These are phyloP conservation scores for Russula brevipes DNA, from an alignment of 768 basidiomycete genomes.

Conservation along the genomic window DNA sequence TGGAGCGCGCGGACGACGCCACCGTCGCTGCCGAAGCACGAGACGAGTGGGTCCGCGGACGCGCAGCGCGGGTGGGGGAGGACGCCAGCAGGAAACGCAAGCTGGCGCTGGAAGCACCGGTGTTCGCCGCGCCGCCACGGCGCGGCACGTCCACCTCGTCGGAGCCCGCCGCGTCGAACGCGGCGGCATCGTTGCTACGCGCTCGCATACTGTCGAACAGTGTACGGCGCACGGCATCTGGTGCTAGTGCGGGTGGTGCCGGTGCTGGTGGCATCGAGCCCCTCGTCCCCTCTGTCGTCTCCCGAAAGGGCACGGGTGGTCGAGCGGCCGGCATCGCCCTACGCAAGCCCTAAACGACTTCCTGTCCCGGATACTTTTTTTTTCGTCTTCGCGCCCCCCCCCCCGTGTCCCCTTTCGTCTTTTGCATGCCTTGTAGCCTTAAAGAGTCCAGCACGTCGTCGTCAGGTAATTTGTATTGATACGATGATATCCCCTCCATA, in stretches of 20 bases:
- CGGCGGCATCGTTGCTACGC: constrained; percentile 20
- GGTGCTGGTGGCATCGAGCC: background rate
- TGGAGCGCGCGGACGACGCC: constrained; percentile 63
- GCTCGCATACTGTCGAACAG: constrained; percentile 23
- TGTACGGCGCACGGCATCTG: constrained; percentile 9
- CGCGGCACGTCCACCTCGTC: constrained; percentile 4
- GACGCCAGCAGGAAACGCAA: constrained; percentile 46
- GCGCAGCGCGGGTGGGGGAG: constrained; percentile 41
- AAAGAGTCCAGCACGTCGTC: background rate
- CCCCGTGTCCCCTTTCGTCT: background rate
- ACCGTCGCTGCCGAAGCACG: constrained; percentile 52
- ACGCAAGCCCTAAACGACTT: constrained; percentile 10
- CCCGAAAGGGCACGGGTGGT: constrained; percentile 9
- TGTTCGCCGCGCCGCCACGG: constrained; percentile 2
- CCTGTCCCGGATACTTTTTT: background rate
- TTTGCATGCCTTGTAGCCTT: constrained; percentile 16
- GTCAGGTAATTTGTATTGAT: constrained; percentile 5
- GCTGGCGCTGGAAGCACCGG: constrained; percentile 25
- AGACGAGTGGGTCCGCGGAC: constrained; percentile 53
- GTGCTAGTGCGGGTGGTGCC: background rate
- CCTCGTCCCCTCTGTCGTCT: background rate
- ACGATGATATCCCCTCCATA: background rate
- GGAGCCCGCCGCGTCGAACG: constrained; percentile 2
- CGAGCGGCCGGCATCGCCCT: constrained; percentile 15
- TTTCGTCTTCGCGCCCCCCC: too few relatives aligned